Evolutionary conservation across 2,329 filamentous ascomycete genomes (phyloP), one percentile per base, ranked within the genome.

Genomic region (Clonostachys rosea): DNA sequence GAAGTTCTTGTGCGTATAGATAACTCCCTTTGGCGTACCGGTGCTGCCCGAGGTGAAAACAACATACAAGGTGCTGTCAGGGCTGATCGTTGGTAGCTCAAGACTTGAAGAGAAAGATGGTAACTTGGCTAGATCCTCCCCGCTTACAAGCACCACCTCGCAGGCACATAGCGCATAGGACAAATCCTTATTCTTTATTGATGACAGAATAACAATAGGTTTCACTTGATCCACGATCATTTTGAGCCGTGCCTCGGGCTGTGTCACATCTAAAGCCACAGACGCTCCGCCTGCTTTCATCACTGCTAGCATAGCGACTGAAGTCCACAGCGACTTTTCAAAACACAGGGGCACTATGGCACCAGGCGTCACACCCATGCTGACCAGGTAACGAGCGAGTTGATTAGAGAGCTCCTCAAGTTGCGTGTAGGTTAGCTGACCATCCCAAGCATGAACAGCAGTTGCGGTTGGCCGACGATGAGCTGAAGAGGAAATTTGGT

Each of bases 381-480:
- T 40, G 8, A 33, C 17, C 13, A 59, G 34, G 12, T 56, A 52
- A 6, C 50, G 41, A 41, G 39, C 56, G 40, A 45, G 53, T 11
- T 1, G 46, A 11, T 17, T 51, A 45, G 20, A 59, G 13, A 43
- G 36, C 1, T 44, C 41, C 1, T 58, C 47, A 6, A 66, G 48
- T 5, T 64, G 47, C 2, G 43, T 36, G 49, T 58, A 60, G 2
- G 41, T 44, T 4, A 43, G n/a, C 2, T 48, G 35, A 50, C 70
- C 70, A 48, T 74, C 70, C 69, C 69, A 73, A 3, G 71, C 70
- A 43, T 66, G 55, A 33, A 74, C 62, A 17, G 71, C 71, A 5
- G 57, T 51, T 12, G 60, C 57, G 12, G 53, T 47, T 1, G 70
- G 68, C 9, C 16, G 42, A 5, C 37, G 40, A 11, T 12, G 8